Evolutionary conservation across 129 eudicot species (phyloP), one percentile per base, ranked within the genome.

Genomic region (Oenanthe sinensis): DNA sequence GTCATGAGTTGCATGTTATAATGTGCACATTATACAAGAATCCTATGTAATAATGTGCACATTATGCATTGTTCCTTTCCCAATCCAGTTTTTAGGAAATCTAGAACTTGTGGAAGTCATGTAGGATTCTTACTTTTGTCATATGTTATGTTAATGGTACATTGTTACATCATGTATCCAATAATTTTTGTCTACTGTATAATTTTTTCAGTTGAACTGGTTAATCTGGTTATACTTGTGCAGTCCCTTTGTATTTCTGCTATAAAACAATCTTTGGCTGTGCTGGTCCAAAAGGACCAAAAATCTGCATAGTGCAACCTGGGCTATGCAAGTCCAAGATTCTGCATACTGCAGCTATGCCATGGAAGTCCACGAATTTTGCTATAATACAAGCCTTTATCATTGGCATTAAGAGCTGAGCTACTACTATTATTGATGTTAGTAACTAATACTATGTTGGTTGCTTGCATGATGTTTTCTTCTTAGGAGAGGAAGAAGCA

Each of bases 401-500:
- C n/a, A 46, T 74, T 74, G 60, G 40, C 50, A 46, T 74, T 44
- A 74, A 42, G 12, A 44, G 77, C 40, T 48, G 70, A 91, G 40
- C 85, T 19, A 36, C 85, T 19, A 36, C 28, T 49, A 2, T 39
- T 36, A 13, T 62, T 39, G 33, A 16, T 28, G 67, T 62, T 72
- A 24, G 5, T 30, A 71, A 12, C 8, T 19, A 13, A 28, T 37
- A 43, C 30, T 17, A 37, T 67, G 20, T 67, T 5, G 2, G 15
- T 42, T 30, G 39, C 26, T 80, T 52, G 14, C 58, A 20, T 79
- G 48, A 39, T 39, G 24, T 39, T 50, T 33, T 75, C 33, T 74
- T 58, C 72, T 73, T 70, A 90, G 96, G 89, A 84, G 90, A 76
- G 87, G 91, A 75, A 85, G 93, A 75, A 88, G 91, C 84, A 83